Conservation (phyloP, 371 early-diverging fungal species). For the Mortierella sp. region DNA sequence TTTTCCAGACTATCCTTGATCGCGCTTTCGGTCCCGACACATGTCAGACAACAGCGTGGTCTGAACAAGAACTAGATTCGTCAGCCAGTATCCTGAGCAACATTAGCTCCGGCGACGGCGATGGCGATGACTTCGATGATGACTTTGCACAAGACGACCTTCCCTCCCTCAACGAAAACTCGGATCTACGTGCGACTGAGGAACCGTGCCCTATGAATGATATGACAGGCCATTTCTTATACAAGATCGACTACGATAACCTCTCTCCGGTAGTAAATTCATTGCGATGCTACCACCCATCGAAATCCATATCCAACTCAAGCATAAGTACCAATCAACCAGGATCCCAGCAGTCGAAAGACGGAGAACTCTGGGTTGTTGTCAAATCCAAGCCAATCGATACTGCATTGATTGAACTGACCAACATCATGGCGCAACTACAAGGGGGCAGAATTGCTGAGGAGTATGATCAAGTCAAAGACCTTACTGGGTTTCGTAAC, state of each 20-base stretch:
- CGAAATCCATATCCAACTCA: slow-evolving; percentile 21
- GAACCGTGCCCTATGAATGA: slow-evolving; percentile 48
- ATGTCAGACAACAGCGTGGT: slow-evolving; percentile 28
- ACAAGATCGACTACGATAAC: slow-evolving; percentile 36
- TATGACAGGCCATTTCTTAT: slow-evolving; percentile 51
- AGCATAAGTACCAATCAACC: slow-evolving; percentile 15
- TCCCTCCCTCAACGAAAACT: background rate
- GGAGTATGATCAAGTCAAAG: slow-evolving; percentile 53
- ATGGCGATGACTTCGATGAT: slow-evolving; percentile 28
- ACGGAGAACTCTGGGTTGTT: slow-evolving; percentile 41
- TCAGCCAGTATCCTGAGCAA: slow-evolving; percentile 53
- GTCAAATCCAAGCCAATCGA: slow-evolving; percentile 56
- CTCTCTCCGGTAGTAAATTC: background rate
- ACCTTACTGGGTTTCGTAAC: slow-evolving; percentile 50
- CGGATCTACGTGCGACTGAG: background rate
- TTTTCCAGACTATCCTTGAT: slow-evolving; percentile 51
- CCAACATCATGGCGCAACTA: slow-evolving; percentile 56
- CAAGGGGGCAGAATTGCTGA: slow-evolving; percentile 52
- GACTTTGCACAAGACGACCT: background rate
- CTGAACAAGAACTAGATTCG: slow-evolving; percentile 42
- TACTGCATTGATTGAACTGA: slow-evolving; percentile 52
- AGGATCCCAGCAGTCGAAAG: background rate
- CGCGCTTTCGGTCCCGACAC: slow-evolving; percentile 41
- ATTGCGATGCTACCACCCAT: slow-evolving; percentile 4
- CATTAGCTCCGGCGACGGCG: slow-evolving; percentile 44